A percentile compares a stretch with the other conserved stretches of the same genome.
These are phyloP conservation scores for Scytalidium lignicola DNA, from an alignment of 2,329 filamentous ascomycete species.

Conservation along the genomic window DNA sequence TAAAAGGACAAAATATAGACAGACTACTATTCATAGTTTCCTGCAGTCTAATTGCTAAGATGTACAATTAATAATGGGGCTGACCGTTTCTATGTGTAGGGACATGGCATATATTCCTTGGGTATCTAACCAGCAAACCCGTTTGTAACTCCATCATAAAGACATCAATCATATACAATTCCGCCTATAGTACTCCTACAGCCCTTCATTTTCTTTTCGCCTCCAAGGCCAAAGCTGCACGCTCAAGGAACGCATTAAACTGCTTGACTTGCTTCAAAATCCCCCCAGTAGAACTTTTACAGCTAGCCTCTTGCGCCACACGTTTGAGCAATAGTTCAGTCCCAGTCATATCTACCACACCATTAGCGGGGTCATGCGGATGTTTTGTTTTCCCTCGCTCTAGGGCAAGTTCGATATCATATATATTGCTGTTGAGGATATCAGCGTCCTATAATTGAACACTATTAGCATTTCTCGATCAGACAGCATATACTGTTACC, in stretches of 20 bases:
- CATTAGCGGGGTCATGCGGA: slow-evolving; percentile 42
- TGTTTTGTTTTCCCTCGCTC: slow-evolving; percentile 45
- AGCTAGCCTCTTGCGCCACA: slow-evolving; percentile 49
- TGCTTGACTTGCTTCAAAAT: slow-evolving; percentile 51
- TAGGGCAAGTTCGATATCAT: slow-evolving; percentile 56
- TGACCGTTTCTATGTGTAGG: too few species aligned
- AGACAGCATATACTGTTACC: neutral
- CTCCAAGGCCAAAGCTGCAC: slow-evolving; percentile 53
- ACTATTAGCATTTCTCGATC: slow-evolving; percentile 2
- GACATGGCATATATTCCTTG: neutral
- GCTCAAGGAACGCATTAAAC: slow-evolving; percentile 60
- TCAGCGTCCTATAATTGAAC: slow-evolving; percentile 39
- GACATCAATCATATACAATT: neutral
- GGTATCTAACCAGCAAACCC: neutral
- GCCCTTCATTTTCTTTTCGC: slow-evolving; percentile 11
- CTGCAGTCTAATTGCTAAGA: too few species aligned
- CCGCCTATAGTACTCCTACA: neutral
- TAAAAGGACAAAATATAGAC: too few species aligned
- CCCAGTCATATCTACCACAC: slow-evolving; percentile 47
- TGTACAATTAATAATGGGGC: too few species aligned
- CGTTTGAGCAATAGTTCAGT: slow-evolving; percentile 53
- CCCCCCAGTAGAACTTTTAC: slow-evolving; percentile 43
- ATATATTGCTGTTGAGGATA: slow-evolving; percentile 50
- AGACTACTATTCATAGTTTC: too few species aligned
- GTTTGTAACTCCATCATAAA: neutral